These are phyloP conservation scores for Limnanthes douglasii DNA, from an alignment of 345 rosid genomes.

Conservation along the genomic window DNA sequence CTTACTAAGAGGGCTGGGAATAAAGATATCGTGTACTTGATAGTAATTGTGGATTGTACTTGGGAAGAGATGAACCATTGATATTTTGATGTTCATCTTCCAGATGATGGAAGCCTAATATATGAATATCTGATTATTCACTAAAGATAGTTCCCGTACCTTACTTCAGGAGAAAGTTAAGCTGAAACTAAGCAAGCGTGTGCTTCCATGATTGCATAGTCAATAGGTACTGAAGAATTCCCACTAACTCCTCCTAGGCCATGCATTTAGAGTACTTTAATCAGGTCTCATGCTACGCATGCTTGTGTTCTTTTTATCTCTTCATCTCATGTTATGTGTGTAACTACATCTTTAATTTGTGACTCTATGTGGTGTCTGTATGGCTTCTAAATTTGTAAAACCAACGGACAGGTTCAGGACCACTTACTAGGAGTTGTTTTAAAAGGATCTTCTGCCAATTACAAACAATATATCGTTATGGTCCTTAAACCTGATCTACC, in stretches of 20 bases:
- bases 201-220: slow-evolving; percentile 3
- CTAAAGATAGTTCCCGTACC: no score
- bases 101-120: no score
- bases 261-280: background rate
- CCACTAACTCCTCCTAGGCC: slow-evolving; percentile 2
- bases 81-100: no score
- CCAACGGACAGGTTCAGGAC: slow-evolving; percentile 45
- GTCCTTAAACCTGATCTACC: slow-evolving; percentile 64
- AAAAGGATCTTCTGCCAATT: slow-evolving; percentile 28
- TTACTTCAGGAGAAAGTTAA: background rate
- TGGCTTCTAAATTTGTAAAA: slow-evolving; percentile 9
- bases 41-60: no score
- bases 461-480: slow-evolving; percentile 52
- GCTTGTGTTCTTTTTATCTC: slow-evolving; percentile 3
- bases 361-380: background rate
- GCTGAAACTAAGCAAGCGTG: background rate
- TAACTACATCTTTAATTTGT: background rate
- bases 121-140: no score
- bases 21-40: no score
- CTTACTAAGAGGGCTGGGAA: no score
- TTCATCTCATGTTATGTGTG: no score
- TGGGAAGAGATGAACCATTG: no score
- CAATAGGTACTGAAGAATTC: background rate
- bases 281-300: slow-evolving; percentile 3
- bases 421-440: slow-evolving; percentile 81